A percentile compares a stretch with the other conserved stretches of the same genome.
phyloP scores from a whole-genome alignment of 805 yeast genomes.

The Tetrapisispora iriomotensis region DNA sequence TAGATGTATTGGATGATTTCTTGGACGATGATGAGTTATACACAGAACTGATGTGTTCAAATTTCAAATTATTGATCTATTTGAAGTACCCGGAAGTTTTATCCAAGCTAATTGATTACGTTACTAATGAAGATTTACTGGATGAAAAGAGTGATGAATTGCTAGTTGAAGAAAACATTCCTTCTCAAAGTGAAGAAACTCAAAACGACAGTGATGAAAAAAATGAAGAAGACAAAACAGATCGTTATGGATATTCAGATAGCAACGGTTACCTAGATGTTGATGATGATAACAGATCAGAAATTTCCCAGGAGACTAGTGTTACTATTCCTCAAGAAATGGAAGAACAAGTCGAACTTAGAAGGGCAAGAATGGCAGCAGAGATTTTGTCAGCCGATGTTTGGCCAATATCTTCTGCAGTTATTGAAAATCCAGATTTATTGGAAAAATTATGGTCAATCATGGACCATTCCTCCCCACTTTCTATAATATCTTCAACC shows the following conservation, averaged over 20 bases:
- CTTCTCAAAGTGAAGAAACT: constrained; percentile 11
- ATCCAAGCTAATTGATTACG: constrained; percentile 54
- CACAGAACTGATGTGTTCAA: constrained; percentile 63
- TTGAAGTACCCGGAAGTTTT: constrained; percentile 71
- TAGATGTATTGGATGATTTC: constrained; percentile 42
- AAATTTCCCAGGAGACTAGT: constrained; percentile 27
- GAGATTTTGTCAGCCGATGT: constrained; percentile 87
- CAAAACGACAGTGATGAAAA: constrained; percentile 5
- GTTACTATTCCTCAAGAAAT: constrained; percentile 27
- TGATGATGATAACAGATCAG: constrained; percentile 13
- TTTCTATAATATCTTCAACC: constrained; percentile 70
- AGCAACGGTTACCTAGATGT: constrained; percentile 2
- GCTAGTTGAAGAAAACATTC: constrained; percentile 7
- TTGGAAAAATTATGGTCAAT: constrained; percentile 71
- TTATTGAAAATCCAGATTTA: constrained; percentile 62
- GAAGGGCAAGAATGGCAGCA: constrained; percentile 64
- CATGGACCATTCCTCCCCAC: constrained; percentile 55
- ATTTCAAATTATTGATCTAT: constrained; percentile 66
- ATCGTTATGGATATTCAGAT: constrained; percentile 2
- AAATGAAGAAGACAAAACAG: constrained; percentile 9
- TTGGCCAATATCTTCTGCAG: constrained; percentile 86
- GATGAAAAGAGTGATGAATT: constrained; percentile 17
- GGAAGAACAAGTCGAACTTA: constrained; percentile 30
- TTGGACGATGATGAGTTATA: constrained; percentile 67
- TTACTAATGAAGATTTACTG: constrained; percentile 36